Conservation (phyloP, 169 alveolate genomes). For the Theileria parva region DNA sequence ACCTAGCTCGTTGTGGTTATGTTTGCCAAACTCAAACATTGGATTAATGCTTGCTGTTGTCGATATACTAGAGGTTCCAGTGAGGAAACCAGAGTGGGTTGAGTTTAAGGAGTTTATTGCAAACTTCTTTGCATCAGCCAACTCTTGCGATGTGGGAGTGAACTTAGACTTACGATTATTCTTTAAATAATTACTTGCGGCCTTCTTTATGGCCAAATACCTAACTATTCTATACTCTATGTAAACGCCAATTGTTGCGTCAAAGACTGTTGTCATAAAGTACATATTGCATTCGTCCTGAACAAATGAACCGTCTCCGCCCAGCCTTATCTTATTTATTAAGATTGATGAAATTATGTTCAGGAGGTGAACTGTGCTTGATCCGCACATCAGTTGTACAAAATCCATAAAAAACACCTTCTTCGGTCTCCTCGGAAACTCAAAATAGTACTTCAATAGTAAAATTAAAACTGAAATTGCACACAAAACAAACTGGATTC, state of each 20-base stretch:
- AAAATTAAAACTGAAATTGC: constrained; percentile 63
- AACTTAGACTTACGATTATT: constrained; percentile 59
- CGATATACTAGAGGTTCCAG: neutral
- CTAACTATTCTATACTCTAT: constrained; percentile 62
- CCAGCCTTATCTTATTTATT: constrained; percentile 33
- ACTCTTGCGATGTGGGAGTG: constrained; percentile 54
- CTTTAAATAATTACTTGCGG: constrained; percentile 52
- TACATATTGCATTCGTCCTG: constrained; percentile 76
- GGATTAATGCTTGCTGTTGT: neutral
- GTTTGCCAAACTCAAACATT: neutral
- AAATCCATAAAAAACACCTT: constrained; percentile 68
- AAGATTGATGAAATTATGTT: constrained; percentile 70
- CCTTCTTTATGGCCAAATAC: constrained; percentile 58
- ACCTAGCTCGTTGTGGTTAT: neutral
- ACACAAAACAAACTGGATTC: constrained; percentile 71
- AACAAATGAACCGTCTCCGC: constrained; percentile 23
- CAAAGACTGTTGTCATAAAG: constrained; percentile 73
- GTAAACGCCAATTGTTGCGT: constrained; percentile 74
- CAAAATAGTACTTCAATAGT: constrained; percentile 67
- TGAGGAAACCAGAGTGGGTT: neutral
- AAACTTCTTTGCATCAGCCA: constrained; percentile 57
- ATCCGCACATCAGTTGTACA: constrained; percentile 71
- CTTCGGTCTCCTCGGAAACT: constrained; percentile 68
- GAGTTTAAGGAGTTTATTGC: constrained; percentile 36
- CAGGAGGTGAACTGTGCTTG: constrained; percentile 68